Percentiles rank a stretch among this genome's conserved stretches.
Evolutionary conservation across 768 basidiomycete species (phyloP).

Genomic region (Tubosaeta brunneosetosa): DNA sequence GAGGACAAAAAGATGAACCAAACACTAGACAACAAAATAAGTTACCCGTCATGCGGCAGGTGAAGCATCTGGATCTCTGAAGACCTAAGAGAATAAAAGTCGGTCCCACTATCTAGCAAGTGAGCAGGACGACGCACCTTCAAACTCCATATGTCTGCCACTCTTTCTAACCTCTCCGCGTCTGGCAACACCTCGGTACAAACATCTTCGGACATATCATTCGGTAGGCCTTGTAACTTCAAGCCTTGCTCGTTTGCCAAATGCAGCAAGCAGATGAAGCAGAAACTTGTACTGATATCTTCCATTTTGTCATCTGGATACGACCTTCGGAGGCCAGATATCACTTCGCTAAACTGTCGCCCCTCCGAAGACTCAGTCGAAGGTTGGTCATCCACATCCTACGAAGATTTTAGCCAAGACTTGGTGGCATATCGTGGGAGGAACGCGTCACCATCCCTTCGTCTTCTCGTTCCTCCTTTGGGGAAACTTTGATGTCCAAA

Average conservation of each 20-base stretch:
- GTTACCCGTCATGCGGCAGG: conserved; percentile 21
- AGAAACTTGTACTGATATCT: conserved; percentile 98
- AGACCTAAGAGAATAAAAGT: conserved; percentile 32
- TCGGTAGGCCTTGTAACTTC: conserved; percentile 58
- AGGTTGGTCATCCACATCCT: conserved; percentile 52
- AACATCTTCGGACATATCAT: conserved; percentile 33
- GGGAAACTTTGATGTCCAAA: conserved; percentile 66
- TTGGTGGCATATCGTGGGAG: background rate
- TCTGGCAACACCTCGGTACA: conserved; percentile 31
- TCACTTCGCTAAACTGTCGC: conserved; percentile 74
- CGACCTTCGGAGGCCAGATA: conserved; percentile 70
- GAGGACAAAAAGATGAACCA: conserved; percentile 8
- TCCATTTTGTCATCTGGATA: conserved; percentile 95
- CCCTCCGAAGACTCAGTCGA: conserved; percentile 63
- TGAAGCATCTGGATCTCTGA: conserved; percentile 39
- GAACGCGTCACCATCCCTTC: conserved; percentile 49
- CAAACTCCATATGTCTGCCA: conserved; percentile 72
- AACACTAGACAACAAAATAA: conserved; percentile 17
- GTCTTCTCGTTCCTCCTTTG: conserved; percentile 35
- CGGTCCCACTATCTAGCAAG: background rate
- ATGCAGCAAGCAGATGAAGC: conserved; percentile 96
- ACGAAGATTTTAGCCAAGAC: background rate
- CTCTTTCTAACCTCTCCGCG: conserved; percentile 39
- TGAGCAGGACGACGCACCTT: conserved; percentile 44
- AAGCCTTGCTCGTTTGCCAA: conserved; percentile 95